Base-by-base conservation (phyloP, 2,329 filamentous ascomycete species). In the Talaromyces sp. region DNA sequence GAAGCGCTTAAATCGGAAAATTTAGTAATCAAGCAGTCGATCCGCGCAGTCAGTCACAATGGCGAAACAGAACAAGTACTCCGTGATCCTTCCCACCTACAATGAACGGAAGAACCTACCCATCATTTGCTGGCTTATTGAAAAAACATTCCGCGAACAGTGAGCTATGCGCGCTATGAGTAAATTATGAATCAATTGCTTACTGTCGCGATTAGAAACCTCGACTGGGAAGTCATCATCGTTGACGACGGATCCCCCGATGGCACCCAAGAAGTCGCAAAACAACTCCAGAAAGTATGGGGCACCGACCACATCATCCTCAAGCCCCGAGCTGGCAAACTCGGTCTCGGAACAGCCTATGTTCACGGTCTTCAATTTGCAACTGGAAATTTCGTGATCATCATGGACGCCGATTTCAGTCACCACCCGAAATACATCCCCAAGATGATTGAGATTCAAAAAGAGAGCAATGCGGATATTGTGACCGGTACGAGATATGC, bases 391-490 rank as follows among this genome's bases (percentile, higher is more conserved):
- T 98, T 89, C 76, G 92, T 99, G 76, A 92, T 99, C 84, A 99
- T 99, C 86, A 99, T 99, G 95, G 95, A 99, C 83, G 95, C 96
- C 80, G 95, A 99, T 82, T 99, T 99, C 86, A 92, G 88, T 72
- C 95, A 99, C 83, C 95, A 99, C 84, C 95, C 95, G 76, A 99
- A 98, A 82, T 99, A 98, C 86, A 97, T 99, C 80, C 89, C 93
- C 62, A 85, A 89, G 75, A 98, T 99, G 92, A 92, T 99, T 73
- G 86, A 85, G 66, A 86, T 89, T 70, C 95, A 98, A 80, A 86
- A 87, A 78, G 81, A 83, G 64, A 89, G 84, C 69, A 88, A 92
- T 83, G 96, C 92, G 82, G 95, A 99, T 76, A 99, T 99, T 72
- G 93, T 99, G 56, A 98, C 94, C 1, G 95, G 95, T 62, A 99